Base-by-base conservation (phyloP, 805 yeast species). In the Lachancea quebecensis region DNA sequence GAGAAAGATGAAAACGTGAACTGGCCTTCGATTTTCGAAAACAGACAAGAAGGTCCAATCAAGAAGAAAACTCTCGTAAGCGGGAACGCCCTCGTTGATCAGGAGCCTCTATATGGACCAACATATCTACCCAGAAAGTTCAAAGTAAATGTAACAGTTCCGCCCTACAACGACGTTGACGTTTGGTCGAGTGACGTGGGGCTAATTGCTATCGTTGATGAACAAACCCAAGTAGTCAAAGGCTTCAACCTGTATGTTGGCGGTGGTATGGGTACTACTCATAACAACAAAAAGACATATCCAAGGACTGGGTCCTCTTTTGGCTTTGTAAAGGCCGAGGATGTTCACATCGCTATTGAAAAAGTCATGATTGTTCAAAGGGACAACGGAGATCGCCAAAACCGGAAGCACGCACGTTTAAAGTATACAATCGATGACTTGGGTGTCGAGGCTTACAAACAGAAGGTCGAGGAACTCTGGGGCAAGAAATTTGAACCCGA, bases 261-360 rank as follows among this genome's bases (percentile, higher is more conserved):
- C 67, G 98, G 98, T 71, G 98, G 98, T 75, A 91, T 91, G 98
- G 98, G 98, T 58, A 79, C 95, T 35, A 91, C 98, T 11, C 98
- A 91, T 66, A 91, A 90, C 75, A 91, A 91, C 72, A 84, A 83
- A 61, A 91, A 91, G 75, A 91, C 98, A 0, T 91, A 91, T 64
- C 98, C 98, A 58, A 79, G 98, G 70, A 79, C 95, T 5, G 98
- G 96, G 51, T 82, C 95, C 15, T 69, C 79, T 67, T 76, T 91
- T 53, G 98, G 98, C 25, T 91, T 70, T 60, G 80, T 82, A 40
- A 52, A 78, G 3, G 72, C 72, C 49, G 90, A 82, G 41, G 77
- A 88, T 64, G 74, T 87, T 40, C 81, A 79, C 50, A 67, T 75
- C 42, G 96, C 83, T 16, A 86, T 95, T 66, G 96, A 91, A 67